Base-by-base conservation (phyloP, 202 grass and related monocot genomes). In the Zoysia matrella region DNA sequence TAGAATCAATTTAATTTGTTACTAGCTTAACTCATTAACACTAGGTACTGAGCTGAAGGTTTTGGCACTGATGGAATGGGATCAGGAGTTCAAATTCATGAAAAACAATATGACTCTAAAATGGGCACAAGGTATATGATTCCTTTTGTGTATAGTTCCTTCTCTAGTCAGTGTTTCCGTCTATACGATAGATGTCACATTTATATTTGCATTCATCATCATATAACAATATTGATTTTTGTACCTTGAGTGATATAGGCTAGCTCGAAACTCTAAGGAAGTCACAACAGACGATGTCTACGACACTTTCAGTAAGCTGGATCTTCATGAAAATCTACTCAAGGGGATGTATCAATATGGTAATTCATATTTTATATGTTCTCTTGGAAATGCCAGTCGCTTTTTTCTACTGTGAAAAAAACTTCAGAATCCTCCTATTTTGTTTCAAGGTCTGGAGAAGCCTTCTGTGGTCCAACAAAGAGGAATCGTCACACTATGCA, bases 401-500 rank as follows among this genome's bases (percentile, higher is more conserved):
- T 36, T 36, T 36, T 36, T 36, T 36, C 30, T 36, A 36, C 30
- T 36, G 30, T 36, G 30, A 36, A 36, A 36, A 22, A 22, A 22
- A 22, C 0, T 36, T 36, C 30, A 36, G 30, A 36, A 36, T 36
- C 30, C 30, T 36, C 30, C 30, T 36, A 36, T 63, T 52, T 53
- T 80, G 54, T 87, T 76, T 86, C 65, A 22, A 95, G 92, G 90
- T 82, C 76, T 92, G 79, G 87, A 90, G 80, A 86, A 92, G 80
- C 87, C 92, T 65, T 95, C 85, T 1, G 76, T 65, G 6, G 82
- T 90, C 13, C 87, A 95, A 61, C 89, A 86, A 76, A 86, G 82
- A 85, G 92, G 92, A 72, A 95, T 95, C 0, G 87, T 88, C 40
- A 87, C 92, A 6, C 82, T 92, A 58, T 90, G 92, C 79, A 92